Evolutionary conservation across 441 rosid species (phyloP).

Genomic region (Corymbia citriodora): DNA sequence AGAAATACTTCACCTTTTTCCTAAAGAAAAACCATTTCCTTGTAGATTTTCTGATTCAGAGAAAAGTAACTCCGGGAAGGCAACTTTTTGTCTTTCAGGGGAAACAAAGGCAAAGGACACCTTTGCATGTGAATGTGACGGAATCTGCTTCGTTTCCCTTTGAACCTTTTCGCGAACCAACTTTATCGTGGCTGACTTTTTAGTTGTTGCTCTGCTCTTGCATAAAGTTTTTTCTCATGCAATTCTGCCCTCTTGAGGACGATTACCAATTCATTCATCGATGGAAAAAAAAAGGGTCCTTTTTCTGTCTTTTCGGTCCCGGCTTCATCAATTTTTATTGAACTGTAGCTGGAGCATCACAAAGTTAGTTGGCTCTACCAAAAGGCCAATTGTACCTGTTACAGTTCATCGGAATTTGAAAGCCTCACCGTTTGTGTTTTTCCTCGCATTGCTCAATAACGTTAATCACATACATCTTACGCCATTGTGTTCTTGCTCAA

Average conservation of each 20-base stretch:
- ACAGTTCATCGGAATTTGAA: background rate
- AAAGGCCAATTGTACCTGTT: background rate
- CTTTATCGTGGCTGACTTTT: background rate
- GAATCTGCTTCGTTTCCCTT: background rate
- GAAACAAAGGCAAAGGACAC: background rate
- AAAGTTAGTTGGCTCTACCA: background rate
- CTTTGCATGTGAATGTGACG: background rate
- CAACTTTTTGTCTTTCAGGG: background rate
- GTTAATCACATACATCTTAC: background rate
- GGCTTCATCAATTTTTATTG: background rate
- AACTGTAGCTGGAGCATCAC: background rate
- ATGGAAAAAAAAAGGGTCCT: background rate
- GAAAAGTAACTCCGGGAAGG: background rate
- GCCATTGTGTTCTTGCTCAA: background rate
- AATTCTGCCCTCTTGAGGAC: background rate
- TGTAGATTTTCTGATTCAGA: background rate
- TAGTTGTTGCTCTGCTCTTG: background rate
- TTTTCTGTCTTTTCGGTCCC: background rate
- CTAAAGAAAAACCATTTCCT: background rate
- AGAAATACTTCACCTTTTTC: background rate
- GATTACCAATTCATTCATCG: background rate
- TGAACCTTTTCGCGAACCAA: background rate
- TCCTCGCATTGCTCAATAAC: background rate
- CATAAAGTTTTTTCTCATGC: background rate
- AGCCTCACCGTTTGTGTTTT: background rate